Percentiles rank a stretch among this genome's conserved stretches.
phyloP scores from a whole-genome alignment of 2,329 filamentous ascomycete genomes.

The Fusarium udum region DNA sequence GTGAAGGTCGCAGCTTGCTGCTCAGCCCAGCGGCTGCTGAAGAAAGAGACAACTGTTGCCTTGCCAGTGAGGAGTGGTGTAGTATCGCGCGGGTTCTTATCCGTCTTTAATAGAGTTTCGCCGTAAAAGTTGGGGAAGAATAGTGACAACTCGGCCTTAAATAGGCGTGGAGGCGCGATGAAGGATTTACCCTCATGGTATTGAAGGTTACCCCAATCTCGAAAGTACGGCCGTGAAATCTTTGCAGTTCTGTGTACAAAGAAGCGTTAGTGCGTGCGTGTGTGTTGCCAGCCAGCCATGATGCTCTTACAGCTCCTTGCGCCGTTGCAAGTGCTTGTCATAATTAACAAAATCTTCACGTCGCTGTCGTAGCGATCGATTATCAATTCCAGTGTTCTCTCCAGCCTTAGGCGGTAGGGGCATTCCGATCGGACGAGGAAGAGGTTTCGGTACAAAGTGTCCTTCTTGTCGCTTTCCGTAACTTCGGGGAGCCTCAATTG shows the following conservation, averaged over 20 bases:
- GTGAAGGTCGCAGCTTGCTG: slow-evolving; percentile 80
- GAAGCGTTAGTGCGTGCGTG: slow-evolving; percentile 4
- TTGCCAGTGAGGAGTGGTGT: slow-evolving; percentile 78
- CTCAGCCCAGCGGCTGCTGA: slow-evolving; percentile 87
- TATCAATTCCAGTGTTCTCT: slow-evolving; percentile 83
- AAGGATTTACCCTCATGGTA: slow-evolving; percentile 93
- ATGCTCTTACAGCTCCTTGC: slow-evolving; percentile 74
- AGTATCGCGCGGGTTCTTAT: slow-evolving; percentile 69
- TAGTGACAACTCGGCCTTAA: slow-evolving; percentile 81
- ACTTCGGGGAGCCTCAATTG: slow-evolving; percentile 67
- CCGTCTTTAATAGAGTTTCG: slow-evolving; percentile 72
- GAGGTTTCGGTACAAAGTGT: slow-evolving; percentile 66
- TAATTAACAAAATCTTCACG: slow-evolving; percentile 85
- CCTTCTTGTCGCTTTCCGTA: slow-evolving; percentile 64
- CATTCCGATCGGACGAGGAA: slow-evolving; percentile 84
- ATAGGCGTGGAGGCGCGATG: slow-evolving; percentile 82
- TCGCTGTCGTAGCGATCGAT: slow-evolving; percentile 71
- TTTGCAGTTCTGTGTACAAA: slow-evolving; percentile 68
- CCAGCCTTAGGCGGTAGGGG: slow-evolving; percentile 75
- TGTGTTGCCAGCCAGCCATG: background rate
- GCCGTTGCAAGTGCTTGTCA: slow-evolving; percentile 81
- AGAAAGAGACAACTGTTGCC: slow-evolving; percentile 81
- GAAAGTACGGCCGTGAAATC: slow-evolving; percentile 90
- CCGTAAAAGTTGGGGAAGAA: slow-evolving; percentile 95
- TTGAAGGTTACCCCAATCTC: slow-evolving; percentile 88